Evolutionary conservation across 352 stramenopile species (phyloP), one percentile per base, ranked within the genome.

Genomic region (Globisporangium paroecandrum): DNA sequence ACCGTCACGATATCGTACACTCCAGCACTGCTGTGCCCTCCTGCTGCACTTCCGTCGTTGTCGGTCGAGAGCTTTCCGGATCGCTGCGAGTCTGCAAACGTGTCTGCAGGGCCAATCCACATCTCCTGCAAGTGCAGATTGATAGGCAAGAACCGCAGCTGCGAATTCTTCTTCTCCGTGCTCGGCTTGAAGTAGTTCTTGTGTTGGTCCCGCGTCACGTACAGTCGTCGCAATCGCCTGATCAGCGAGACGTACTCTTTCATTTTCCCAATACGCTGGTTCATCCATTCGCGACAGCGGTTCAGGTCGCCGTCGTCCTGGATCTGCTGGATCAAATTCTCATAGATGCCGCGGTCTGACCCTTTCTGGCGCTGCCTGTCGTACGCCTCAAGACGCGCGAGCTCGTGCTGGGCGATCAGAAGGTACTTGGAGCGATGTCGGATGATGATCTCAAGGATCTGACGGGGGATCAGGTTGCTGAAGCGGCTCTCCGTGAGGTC

Each of bases 261-360:
- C 25, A 77, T 87, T 4, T 76, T 67, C 20, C 86, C 66, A 27
- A 79, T 88, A 5, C 88, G 76, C n/a, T 84, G 79, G 20, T 88
- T 66, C 85, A 93, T 93, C 88, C 88, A 95, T 62, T 95, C 88
- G 1, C 88, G 86, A 62, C 88, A 95, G 8, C 85, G 86, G 51
- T 83, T 90, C 38, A 94, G 68, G 55, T 95, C 88, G 24, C 86
- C 88, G 36, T 95, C 88, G 54, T 94, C 85, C 66, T 95, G 88
- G 54, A 95, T 95, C 66, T 95, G 88, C 69, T 95, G 83, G 59
- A 94, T 94, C 68, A 95, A 65, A 66, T 95, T 95, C 71, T 94
- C 88, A 66, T 95, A 95, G 29, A 95, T 92, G 27, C 85, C 84
- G 55, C 88, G 81, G 54, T 93, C 85, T 0, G 81, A 89, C 3